Percentiles rank a stretch among this genome's conserved stretches.
phyloP scores from a whole-genome alignment of 1,284 basidiomycete species.

The Lentinula novae-zelandiae region DNA sequence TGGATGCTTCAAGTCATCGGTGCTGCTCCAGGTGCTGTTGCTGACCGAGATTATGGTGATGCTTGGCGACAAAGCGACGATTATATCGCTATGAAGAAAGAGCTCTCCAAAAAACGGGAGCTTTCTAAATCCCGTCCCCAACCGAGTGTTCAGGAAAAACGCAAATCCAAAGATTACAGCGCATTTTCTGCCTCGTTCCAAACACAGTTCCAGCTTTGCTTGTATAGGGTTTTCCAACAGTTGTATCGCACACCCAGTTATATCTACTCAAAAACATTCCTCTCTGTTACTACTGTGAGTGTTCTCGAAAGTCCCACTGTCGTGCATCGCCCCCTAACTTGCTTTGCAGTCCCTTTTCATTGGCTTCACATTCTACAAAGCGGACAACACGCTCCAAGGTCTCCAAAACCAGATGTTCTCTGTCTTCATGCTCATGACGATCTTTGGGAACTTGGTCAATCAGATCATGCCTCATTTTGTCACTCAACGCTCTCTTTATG shows the following conservation, averaged over 20 bases:
- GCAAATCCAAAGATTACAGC: conserved; percentile 18
- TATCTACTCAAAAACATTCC: conserved; percentile 58
- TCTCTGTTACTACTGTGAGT: conserved; percentile 35
- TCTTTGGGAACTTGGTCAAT: conserved; percentile 25
- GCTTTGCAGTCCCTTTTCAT: conserved; percentile 39
- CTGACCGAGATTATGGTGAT: conserved; percentile 28
- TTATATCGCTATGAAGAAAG: conserved; percentile 21
- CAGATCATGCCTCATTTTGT: conserved; percentile 29
- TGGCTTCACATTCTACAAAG: conserved; percentile 64
- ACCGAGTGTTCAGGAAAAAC: conserved; percentile 9
- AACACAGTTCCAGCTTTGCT: conserved; percentile 36
- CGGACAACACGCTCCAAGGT: conserved; percentile 53
- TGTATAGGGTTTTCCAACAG: conserved; percentile 26
- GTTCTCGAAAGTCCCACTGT: neutral
- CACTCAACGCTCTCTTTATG: conserved; percentile 48
- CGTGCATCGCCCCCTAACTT: neutral
- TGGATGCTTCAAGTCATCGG: conserved; percentile 26
- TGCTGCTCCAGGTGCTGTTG: conserved; percentile 23
- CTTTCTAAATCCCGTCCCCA: conserved; percentile 17
- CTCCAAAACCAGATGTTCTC: conserved; percentile 70
- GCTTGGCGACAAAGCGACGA: conserved; percentile 30
- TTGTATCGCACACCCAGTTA: conserved; percentile 57
- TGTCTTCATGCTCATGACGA: conserved; percentile 23
- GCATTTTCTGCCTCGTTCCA: conserved; percentile 39
- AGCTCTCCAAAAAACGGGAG: conserved; percentile 25